Evolutionary conservation across 148 eudicot genomes (phyloP).

Genomic region (Persicaria tinctoria): DNA sequence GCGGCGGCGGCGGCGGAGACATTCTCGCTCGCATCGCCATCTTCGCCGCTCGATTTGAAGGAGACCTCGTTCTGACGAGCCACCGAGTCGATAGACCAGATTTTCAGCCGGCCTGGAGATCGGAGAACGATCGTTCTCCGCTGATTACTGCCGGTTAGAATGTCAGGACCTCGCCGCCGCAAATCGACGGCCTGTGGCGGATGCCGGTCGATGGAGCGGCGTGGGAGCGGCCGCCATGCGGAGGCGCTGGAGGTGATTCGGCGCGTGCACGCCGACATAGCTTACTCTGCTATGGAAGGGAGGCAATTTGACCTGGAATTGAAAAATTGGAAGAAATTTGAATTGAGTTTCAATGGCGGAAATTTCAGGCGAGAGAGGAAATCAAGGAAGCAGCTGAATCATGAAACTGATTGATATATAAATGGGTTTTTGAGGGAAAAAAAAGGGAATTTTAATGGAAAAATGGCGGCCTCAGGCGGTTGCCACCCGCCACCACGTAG

Average conservation of each 20-base stretch:
- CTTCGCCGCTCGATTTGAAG: constrained; percentile 11
- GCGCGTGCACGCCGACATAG: constrained; percentile 23
- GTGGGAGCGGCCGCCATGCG: constrained; percentile 4
- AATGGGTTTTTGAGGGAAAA: not conserved
- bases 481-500: not conserved
- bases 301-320: not conserved
- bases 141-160: not conserved
- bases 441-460: not conserved
- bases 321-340: not conserved
- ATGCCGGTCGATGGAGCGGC: not conserved
- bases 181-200: not conserved
- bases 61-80: constrained; percentile 8
- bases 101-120: constrained; percentile 4
- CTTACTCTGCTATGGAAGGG: not conserved
- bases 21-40: not conserved
- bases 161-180: not conserved
- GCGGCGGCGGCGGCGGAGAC: no score
- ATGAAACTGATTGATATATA: not conserved
- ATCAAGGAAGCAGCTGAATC: not conserved
- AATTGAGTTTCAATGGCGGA: not conserved
- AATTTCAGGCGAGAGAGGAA: not conserved
- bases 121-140: constrained; percentile 10
- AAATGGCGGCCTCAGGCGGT: constrained; percentile 9
- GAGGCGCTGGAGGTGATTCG: constrained; percentile 16
- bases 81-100: constrained; percentile 18